Evolutionary conservation across 148 eudicot genomes (phyloP).

Genomic region (Cornus florida): DNA sequence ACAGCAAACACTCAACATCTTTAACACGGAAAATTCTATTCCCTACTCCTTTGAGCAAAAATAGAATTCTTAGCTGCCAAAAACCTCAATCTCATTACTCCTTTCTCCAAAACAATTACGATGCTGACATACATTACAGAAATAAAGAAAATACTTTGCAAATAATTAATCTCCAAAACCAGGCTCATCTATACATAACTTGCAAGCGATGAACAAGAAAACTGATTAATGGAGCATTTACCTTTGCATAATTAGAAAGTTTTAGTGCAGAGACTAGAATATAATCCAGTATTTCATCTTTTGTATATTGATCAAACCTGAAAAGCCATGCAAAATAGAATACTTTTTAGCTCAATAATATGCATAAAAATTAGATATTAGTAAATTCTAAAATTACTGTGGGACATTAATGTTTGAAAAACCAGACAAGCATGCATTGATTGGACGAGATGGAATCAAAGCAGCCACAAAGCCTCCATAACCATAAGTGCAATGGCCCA

Average conservation of each 20-base stretch:
- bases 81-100: constrained; percentile 9
- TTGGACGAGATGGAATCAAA: background rate
- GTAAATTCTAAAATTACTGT: background rate
- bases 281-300: constrained; percentile 49
- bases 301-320: constrained; percentile 66
- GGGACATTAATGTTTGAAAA: background rate
- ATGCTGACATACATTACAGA: background rate
- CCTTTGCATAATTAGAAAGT: constrained; percentile 69
- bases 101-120: background rate
- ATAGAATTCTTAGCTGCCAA: constrained; percentile 62
- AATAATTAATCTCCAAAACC: background rate
- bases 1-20: constrained; percentile 47
- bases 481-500: too few relatives aligned
- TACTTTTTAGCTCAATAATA: background rate
- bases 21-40: constrained; percentile 46
- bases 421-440: background rate
- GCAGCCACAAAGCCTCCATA: background rate
- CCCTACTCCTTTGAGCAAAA: constrained; percentile 75
- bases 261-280: constrained; percentile 55
- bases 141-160: background rate
- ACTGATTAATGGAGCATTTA: constrained; percentile 19
- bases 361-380: background rate
- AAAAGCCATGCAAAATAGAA: constrained; percentile 3
- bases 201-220: background rate
- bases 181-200: background rate